These are phyloP conservation scores for Lentithecium fluviatile DNA, from an alignment of 495 filamentous ascomycete genomes.

Conservation along the genomic window DNA sequence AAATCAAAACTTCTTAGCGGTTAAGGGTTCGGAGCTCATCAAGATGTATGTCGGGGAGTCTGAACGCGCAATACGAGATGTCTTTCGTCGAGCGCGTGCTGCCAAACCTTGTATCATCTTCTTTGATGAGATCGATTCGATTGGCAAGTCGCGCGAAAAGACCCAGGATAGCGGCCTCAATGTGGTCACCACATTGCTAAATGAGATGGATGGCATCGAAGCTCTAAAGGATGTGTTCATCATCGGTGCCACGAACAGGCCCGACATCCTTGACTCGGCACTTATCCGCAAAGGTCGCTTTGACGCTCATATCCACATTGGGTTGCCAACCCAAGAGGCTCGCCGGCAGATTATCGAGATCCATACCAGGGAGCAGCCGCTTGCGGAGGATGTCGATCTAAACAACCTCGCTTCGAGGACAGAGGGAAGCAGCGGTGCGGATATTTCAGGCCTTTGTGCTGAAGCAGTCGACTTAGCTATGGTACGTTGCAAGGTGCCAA, in stretches of 20 bases:
- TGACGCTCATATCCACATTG: conserved; percentile 87
- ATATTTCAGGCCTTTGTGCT: conserved; percentile 75
- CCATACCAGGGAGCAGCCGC: conserved; percentile 57
- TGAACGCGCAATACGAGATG: conserved; percentile 80
- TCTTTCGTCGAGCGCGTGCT: conserved; percentile 83
- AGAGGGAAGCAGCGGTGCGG: conserved; percentile 84
- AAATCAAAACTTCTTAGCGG: conserved; percentile 89
- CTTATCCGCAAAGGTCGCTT: conserved; percentile 85
- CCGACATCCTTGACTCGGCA: conserved; percentile 81
- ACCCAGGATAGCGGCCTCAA: conserved; percentile 60
- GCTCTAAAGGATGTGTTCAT: conserved; percentile 78
- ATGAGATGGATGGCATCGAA: conserved; percentile 96
- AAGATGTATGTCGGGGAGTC: conserved; percentile 99
- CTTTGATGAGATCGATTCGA: conserved; percentile 97
- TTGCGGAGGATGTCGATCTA: conserved; percentile 66
- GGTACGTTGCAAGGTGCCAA: no score
- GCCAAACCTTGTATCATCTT: conserved; percentile 93
- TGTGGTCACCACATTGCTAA: conserved; percentile 85
- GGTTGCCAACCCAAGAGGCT: conserved; percentile 73
- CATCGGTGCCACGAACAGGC: conserved; percentile 92
- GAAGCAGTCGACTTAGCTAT: conserved; percentile 25
- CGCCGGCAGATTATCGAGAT: conserved; percentile 75
- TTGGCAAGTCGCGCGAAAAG: conserved; percentile 69
- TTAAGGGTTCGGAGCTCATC: conserved; percentile 93
- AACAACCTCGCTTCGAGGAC: conserved; percentile 64